phyloP scores from a whole-genome alignment of 78 protist species.

The Dictyostelium brefeldianum region DNA sequence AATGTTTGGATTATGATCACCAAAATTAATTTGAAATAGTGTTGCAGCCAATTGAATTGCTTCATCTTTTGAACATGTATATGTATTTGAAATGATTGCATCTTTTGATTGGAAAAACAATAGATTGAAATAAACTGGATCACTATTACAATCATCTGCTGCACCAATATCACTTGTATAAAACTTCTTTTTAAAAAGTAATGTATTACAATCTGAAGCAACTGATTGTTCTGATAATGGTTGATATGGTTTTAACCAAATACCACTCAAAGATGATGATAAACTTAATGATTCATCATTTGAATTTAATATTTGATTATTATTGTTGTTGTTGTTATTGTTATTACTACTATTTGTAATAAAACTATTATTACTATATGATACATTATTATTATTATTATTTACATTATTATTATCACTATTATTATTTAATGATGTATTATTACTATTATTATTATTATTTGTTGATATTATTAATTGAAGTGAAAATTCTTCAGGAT shows the following conservation, averaged over 20 bases:
- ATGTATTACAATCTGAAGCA: constrained; percentile 12
- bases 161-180: constrained; percentile 52
- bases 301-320: not conserved
- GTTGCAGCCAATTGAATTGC: constrained; percentile 88
- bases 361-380: constrained; percentile 5
- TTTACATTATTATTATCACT: constrained; percentile 14
- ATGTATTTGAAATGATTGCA: constrained; percentile 68
- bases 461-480: constrained; percentile 26
- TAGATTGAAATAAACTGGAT: constrained; percentile 82
- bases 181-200: constrained; percentile 78
- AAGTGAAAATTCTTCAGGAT: constrained; percentile 82
- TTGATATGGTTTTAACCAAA: constrained; percentile 73
- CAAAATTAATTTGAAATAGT: constrained; percentile 83
- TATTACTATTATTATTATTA: constrained; percentile 26
- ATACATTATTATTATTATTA: constrained; percentile 43
- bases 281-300: not conserved
- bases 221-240: constrained; percentile 51
- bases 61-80: constrained; percentile 83
- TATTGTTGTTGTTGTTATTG: constrained; percentile 1
- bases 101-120: constrained; percentile 80
- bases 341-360: not conserved
- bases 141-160: constrained; percentile 72
- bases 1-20: constrained; percentile 88
- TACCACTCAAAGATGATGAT: constrained; percentile 13
- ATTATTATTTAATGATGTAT: not conserved